Percentiles rank a stretch among this genome's conserved stretches.
Evolutionary conservation across 371 early-diverging fungal species (phyloP).

Genomic region (Syncephalastrum sp.): DNA sequence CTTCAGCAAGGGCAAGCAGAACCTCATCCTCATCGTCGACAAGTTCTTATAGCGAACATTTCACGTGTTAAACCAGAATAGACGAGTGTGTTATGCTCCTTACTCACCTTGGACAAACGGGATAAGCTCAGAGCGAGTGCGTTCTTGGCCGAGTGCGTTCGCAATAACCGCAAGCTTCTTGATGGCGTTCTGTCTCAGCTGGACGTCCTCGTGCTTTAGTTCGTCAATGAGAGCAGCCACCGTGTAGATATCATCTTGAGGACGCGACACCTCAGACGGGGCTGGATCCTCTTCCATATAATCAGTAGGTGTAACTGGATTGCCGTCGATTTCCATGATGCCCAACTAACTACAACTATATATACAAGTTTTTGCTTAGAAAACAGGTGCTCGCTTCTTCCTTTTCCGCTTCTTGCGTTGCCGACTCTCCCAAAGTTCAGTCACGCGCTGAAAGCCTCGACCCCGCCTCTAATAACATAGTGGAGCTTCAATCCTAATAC

Average conservation of each 20-base stretch:
- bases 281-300: conserved; percentile 54
- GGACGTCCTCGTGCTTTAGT: conserved; percentile 95
- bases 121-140: conserved; percentile 93
- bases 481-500: too few species aligned
- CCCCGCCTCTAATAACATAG: too few species aligned
- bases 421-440: too few species aligned
- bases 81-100: conserved; percentile 1
- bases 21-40: conserved; percentile 99
- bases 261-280: conserved; percentile 13
- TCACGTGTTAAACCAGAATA: conserved; percentile 5
- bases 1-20: conserved; percentile 89
- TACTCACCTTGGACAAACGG: conserved; percentile 93
- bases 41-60: conserved; percentile 66
- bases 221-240: conserved; percentile 95
- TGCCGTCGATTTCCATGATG: conserved; percentile 41
- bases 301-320: conserved; percentile 34
- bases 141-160: conserved; percentile 91
- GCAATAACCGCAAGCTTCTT: conserved; percentile 89
- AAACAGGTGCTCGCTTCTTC: too few species aligned
- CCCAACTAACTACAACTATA: not conserved
- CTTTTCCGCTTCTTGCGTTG: too few species aligned
- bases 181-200: conserved; percentile 90
- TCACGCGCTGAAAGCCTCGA: too few species aligned
- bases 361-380: not conserved
- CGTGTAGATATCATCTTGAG: conserved; percentile 57